Evolutionary conservation across 179 eudicot species (phyloP), one percentile per base, ranked within the genome.

Genomic region (Gypsophila paniculata): DNA sequence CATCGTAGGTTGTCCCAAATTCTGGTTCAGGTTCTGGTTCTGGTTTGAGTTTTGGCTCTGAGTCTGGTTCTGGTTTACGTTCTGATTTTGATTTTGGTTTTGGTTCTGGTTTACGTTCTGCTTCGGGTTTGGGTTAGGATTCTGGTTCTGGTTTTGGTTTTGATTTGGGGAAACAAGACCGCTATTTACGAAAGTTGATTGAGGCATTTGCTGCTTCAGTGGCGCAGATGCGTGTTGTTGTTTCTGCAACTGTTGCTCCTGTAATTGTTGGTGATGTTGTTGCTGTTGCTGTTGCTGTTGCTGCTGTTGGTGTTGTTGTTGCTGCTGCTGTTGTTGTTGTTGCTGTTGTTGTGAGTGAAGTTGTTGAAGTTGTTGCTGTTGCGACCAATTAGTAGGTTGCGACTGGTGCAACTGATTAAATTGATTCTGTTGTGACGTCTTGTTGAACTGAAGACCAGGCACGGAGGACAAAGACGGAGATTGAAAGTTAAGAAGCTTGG

Each of bases 401-500:
- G 84, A 96, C 72, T 82, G 88, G 60, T 81, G 87, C 55, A 84
- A 65, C 69, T 82, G 97, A 59, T 75, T 74, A 25, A 74, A 77
- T 72, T 86, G 96, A 66, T 70, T 85, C 64, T 72, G 89, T 70
- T 82, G 87, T 71, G 80, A 80, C 44, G 84, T 58, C 82, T 90
- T 92, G 78, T 72, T 83, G 66, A 83, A 79, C 68, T 86, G 94
- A 61, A 82, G 69, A 72, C 61, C 82, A 15, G 85, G 71, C 69
- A 81, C 63, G 25, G 90, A 73, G 32, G 90, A 73, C 69, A 89
- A 61, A 51, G 81, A 69, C 11, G 94, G 92, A 42, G 88, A 11
- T 77, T 90, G 96, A 57, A 92, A 92, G 85, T 85, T 92, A 65
- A 92, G 74, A 64, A 92, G 60, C 80, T 92, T 92, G 61, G 98